A percentile compares a stretch with the other conserved stretches of the same genome.
Evolutionary conservation across 176 grass and related monocot species (phyloP).

Genomic region (Phoenix dactylifera): DNA sequence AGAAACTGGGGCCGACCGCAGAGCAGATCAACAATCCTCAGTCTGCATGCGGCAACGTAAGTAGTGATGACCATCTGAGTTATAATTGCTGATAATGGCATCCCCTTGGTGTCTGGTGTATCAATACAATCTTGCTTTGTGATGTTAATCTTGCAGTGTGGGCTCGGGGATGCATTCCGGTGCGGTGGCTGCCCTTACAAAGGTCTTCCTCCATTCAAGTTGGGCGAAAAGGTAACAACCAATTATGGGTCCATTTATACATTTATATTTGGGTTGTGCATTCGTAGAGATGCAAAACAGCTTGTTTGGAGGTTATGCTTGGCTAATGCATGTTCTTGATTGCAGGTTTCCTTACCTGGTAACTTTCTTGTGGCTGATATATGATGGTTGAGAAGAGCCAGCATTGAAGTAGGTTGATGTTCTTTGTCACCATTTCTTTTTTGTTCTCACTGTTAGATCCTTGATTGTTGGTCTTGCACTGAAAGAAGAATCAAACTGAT

Average conservation of each 20-base stretch:
- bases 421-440: no score
- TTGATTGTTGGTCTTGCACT: no score
- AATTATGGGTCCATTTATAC: background rate
- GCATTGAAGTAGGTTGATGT: no score
- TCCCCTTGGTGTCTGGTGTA: no score
- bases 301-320: no score
- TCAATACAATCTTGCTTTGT: background rate
- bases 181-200: conserved; percentile 80
- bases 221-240: conserved; percentile 67
- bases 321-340: background rate
- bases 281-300: no score
- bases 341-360: conserved; percentile 8
- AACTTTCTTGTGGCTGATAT: conserved; percentile 20
- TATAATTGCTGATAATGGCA: no score
- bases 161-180: conserved; percentile 84
- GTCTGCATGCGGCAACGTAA: conserved; percentile 90
- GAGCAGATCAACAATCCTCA: conserved; percentile 83
- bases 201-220: conserved; percentile 71
- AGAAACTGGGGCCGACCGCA: conserved; percentile 62
- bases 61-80: background rate
- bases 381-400: background rate
- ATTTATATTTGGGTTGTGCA: no score
- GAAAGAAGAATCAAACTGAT: no score
- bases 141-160: conserved; percentile 43
- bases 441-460: no score